Evolutionary conservation across 148 eudicot genomes (phyloP), one percentile per base, ranked within the genome.

Genomic region (Camellia japonica): DNA sequence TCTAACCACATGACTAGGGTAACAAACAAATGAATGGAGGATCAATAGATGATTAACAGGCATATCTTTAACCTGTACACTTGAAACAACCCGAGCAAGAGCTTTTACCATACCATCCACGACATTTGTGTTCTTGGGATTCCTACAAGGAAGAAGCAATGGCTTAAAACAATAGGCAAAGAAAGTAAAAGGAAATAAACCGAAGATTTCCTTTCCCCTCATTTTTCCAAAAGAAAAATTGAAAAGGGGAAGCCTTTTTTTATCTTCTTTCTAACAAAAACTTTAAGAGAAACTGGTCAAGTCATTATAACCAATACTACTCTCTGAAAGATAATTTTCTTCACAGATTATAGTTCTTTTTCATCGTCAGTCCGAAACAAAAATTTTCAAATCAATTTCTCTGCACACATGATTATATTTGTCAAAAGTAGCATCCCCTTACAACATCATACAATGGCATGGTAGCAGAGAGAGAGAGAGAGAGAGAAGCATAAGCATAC

Each of bases 51-150:
- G 1, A 78, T 65, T 69, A 75, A 44, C 58, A 43, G 62, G 68
- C 20, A 60, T 80, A 78, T 38, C 68, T 74, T 83, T 85, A 80
- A 96, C 99, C 99, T 96, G 99, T 74, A 96, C 87, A 85, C 86
- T 91, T 67, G 92, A 91, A 81, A 96, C 97, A 77, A 96, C 92
- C 71, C 97, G 97, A 78, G 99, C 98, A 87, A 96, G 95, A 84
- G 99, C 95, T 91, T 96, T 96, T 65, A 92, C 98, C 92, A 96
- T 96, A 78, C 88, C 88, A 87, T 93, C 98, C 63, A 96, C 97
- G 75, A 96, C 91, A 83, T 96, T 92, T 23, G 99, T 92, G 87
- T 96, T 96, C 78, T 87, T 91, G 5, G 99, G 98, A 83, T 96
- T 81, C 98, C 99, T 96, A 82, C 68, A 88, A 82, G 76, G 13